Evolutionary conservation across 305 asterid genomes (phyloP), one percentile per base, ranked within the genome.

Genomic region (Fraxinus paxiana): DNA sequence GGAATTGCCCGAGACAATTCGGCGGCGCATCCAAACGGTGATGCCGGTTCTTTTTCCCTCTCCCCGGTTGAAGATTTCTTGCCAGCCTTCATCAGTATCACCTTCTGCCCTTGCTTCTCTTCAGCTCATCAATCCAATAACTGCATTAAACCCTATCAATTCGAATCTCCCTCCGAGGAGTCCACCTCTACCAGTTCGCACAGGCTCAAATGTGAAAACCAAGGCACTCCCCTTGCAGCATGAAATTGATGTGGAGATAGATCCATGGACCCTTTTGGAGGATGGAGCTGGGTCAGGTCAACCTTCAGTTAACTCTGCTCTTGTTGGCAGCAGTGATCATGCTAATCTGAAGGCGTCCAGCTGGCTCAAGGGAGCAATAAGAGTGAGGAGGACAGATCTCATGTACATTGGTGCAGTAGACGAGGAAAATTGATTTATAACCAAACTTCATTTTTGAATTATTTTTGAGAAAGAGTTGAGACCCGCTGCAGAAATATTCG

Each of bases 21-120:
- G 99, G 75, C 86, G 91, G 91, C 98, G 98, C 34, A 92, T 96
- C 73, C 99, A 96, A 87, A 92, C 94, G 3, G 97, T 97, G 73
- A 89, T 96, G 96, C 98, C 99, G 0, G 77, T 92, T 81, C 89
- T 92, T 41, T 79, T 82, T 56, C 94, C 95, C 13, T 84, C 93
- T 20, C 81, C 76, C 34, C 90, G 91, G 56, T 78, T 86, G 71
- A 84, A 88, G 65, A 69, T 91, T 83, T 92, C 97, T n/a, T 96
- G 93, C 88, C 96, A 92, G 84, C 94, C 95, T 76, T 95, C 97
- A 41, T 88, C 91, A 2, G 89, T 94, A 18, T 77, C 95, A 59
- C 80, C 94, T 24, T 83, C 91, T 56, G 90, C 93, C 75, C 90
- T 96, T 33, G 86, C 89, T 59, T 88, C 85, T 82, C 93, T 94